These are phyloP conservation scores for Tremellales sp. DNA, from an alignment of 1,284 basidiomycete genomes.

Conservation along the genomic window DNA sequence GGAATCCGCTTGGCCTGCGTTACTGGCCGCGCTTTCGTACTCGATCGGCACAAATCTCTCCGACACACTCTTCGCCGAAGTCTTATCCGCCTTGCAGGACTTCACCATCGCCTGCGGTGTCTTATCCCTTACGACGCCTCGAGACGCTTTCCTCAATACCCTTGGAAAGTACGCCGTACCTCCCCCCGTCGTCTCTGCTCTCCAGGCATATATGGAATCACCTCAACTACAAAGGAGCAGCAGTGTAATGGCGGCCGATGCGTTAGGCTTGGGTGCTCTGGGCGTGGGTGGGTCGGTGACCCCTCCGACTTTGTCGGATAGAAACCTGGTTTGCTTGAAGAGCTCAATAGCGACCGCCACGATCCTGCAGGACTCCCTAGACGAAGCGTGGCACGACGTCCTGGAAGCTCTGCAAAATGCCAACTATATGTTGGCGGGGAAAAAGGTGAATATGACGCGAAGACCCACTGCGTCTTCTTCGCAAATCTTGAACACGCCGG, in stretches of 20 bases:
- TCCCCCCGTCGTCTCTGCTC: conserved; percentile 73
- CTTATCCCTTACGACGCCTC: conserved; percentile 73
- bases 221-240: conserved; percentile 46
- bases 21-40: conserved; percentile 84
- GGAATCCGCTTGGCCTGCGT: conserved; percentile 79
- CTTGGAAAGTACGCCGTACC: conserved; percentile 86
- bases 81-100: conserved; percentile 71
- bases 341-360: conserved; percentile 73
- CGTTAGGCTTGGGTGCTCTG: conserved; percentile 56
- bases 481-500: conserved; percentile 3
- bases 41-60: conserved; percentile 81
- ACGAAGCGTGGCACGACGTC: conserved; percentile 83
- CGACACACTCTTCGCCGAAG: conserved; percentile 63
- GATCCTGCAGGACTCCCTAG: conserved; percentile 78
- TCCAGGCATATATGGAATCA: conserved; percentile 65
- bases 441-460: conserved; percentile 27
- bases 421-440: conserved; percentile 75
- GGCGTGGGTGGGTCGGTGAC: conserved; percentile 35
- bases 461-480: conserved; percentile 12
- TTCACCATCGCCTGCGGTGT: conserved; percentile 88
- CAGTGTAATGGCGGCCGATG: conserved; percentile 59
- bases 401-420: conserved; percentile 89
- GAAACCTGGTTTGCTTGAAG: conserved; percentile 86
- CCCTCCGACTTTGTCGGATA: conserved; percentile 72
- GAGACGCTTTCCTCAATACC: conserved; percentile 87